phyloP scores from a whole-genome alignment of 1,284 basidiomycete species.

The Ganoderma lucidum region DNA sequence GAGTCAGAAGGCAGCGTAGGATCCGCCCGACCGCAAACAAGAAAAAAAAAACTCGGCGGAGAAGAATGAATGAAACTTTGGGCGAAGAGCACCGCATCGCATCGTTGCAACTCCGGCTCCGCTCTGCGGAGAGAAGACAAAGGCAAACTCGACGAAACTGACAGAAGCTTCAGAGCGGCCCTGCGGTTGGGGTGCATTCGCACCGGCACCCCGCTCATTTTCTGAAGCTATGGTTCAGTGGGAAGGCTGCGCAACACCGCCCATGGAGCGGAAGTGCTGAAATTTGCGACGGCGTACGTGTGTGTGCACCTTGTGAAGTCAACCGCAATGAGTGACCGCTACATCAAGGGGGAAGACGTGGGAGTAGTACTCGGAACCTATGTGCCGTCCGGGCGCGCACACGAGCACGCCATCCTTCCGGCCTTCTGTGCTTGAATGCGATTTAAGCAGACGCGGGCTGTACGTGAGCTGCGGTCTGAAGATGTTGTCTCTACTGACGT shows the following conservation, averaged over 20 bases:
- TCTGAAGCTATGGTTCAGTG: background rate
- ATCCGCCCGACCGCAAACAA: conserved; percentile 1
- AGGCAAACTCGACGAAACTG: background rate
- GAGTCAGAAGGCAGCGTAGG: background rate
- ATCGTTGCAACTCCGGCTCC: background rate
- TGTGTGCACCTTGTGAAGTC: background rate
- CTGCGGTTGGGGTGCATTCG: background rate
- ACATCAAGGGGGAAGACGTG: background rate
- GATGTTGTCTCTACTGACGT: background rate
- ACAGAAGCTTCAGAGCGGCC: background rate
- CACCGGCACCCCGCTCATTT: background rate
- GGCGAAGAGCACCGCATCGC: background rate
- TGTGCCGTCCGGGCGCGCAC: background rate
- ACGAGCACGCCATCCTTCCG: background rate
- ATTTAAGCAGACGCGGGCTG: background rate
- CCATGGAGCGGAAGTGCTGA: background rate
- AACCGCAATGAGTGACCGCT: background rate
- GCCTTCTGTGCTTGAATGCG: background rate
- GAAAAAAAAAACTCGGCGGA: background rate
- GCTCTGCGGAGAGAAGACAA: background rate
- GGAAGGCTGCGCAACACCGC: background rate
- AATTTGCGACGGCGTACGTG: background rate
- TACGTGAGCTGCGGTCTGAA: background rate
- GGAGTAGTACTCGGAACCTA: background rate
- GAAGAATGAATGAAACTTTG: background rate